Evolutionary conservation across 2,329 filamentous ascomycete genomes (phyloP).

Genomic region (Epichloe coenophiala): DNA sequence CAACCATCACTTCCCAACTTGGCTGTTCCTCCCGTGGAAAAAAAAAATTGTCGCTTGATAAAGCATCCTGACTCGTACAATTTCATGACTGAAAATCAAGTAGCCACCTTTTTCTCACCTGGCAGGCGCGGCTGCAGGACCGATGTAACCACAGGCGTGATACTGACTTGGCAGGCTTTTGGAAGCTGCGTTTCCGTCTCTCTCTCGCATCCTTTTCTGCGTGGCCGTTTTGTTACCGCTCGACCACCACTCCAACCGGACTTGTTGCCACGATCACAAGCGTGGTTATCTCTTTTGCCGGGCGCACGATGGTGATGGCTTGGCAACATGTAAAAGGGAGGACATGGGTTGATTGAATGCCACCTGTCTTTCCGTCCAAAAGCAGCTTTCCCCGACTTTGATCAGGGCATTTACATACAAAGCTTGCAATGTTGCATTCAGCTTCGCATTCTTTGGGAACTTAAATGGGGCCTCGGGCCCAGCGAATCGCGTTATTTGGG

Average conservation of each 20-base stretch:
- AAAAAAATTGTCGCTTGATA: too few relatives aligned
- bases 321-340: neutral
- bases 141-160: neutral
- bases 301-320: neutral
- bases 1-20: too few relatives aligned
- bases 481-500: neutral
- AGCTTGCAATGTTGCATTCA: neutral
- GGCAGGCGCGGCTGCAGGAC: neutral
- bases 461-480: neutral
- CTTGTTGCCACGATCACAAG: neutral
- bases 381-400: neutral
- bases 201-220: neutral
- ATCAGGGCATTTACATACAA: neutral
- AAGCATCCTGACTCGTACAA: neutral
- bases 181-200: neutral
- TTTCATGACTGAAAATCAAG: too few relatives aligned
- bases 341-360: neutral
- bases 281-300: neutral
- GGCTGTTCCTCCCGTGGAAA: too few relatives aligned
- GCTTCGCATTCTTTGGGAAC: neutral
- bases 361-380: neutral
- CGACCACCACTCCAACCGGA: neutral
- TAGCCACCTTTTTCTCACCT: neutral
- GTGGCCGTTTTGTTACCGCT: neutral
- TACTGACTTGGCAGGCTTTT: neutral